A percentile compares a stretch with the other conserved stretches of the same genome.
phyloP scores from a whole-genome alignment of 371 early-diverging fungal genomes.

The Rhizopus sp. region DNA sequence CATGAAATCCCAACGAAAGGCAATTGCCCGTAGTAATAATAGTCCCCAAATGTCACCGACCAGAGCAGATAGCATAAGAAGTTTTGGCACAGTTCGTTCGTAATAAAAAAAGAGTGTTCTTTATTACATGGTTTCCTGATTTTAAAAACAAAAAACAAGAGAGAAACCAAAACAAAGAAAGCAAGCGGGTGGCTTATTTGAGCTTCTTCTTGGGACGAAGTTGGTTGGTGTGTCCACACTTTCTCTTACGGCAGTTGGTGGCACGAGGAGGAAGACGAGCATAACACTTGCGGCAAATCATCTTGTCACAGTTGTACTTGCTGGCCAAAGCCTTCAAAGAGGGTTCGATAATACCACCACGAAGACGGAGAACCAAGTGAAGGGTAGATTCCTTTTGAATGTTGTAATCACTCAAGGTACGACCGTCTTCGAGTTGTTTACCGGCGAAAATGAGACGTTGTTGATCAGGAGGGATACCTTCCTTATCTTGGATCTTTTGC shows the following conservation, averaged over 20 bases:
- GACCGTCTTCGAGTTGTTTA: conserved; percentile 98
- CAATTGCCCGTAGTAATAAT: background rate
- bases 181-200: conserved; percentile 19
- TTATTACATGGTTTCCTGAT: conserved; percentile 6
- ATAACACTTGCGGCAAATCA: conserved; percentile 99
- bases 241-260: conserved; percentile 99
- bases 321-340: conserved; percentile 93
- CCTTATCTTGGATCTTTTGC: conserved; percentile 98
- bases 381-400: conserved; percentile 96
- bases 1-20: conserved; percentile 43
- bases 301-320: conserved; percentile 98
- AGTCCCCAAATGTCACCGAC: conserved; percentile 17
- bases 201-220: conserved; percentile 95
- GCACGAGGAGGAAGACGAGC: conserved; percentile 98
- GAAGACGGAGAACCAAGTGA: conserved; percentile 95
- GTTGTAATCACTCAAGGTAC: conserved; percentile 81
- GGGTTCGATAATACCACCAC: conserved; percentile 96
- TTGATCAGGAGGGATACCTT: conserved; percentile 98
- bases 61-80: conserved; percentile 38
- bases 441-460: conserved; percentile 99
- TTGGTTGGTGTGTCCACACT: conserved; percentile 99
- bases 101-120: background rate
- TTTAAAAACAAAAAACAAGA: conserved; percentile 4
- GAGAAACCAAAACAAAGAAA: conserved; percentile 2
- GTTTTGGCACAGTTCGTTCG: conserved; percentile 43